Evolutionary conservation across 192 early-diverging fungal genomes (phyloP), one percentile per base, ranked within the genome.

Genomic region (Coemansia sp.): DNA sequence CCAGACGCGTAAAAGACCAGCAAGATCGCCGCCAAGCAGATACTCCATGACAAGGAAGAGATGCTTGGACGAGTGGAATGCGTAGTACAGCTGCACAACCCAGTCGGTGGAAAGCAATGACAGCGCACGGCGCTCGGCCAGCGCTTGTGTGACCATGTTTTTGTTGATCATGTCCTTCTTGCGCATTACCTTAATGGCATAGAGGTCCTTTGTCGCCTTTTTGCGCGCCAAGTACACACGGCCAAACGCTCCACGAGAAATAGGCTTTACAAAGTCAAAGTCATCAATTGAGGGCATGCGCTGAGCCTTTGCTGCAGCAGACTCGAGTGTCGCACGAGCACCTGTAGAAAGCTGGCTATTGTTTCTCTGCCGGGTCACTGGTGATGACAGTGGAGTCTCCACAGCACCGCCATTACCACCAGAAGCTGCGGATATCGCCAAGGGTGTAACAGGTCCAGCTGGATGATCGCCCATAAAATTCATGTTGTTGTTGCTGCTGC

Each of bases 131-230:
- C 92, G 83, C 79, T 96, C 95, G 6, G 93, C 92, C 30, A 93
- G 77, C 13, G 93, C 91, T 58, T 95, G 94, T 28, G 87, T 91
- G n/a, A 94, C 90, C 95, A 95, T 95, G 72, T 96, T 95, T 80
- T 95, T 96, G 66, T 90, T 87, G 66, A 94, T 93, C 90, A 96
- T 94, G 68, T 95, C 92, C 45, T 90, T 90, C 61, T 95, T 96
- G 74, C 92, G 92, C 64, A 96, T 74, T 7, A 95, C 90, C 79
- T 96, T 96, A 64, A 95, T 94, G 15, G 95, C 95, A 75, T 89
- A 96, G 42, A 95, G 70, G 71, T 96, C 94, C 66, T 87, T 86
- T 2, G 93, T 96, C 5, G 90, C 89, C 66, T 88, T 87, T 58
- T 96, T 96, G 39, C 88, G 84, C 7, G 92, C 90, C 35, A 96